Base-by-base conservation (phyloP, 1,139 yeast genomes). In the Yamadazyma sp. region DNA sequence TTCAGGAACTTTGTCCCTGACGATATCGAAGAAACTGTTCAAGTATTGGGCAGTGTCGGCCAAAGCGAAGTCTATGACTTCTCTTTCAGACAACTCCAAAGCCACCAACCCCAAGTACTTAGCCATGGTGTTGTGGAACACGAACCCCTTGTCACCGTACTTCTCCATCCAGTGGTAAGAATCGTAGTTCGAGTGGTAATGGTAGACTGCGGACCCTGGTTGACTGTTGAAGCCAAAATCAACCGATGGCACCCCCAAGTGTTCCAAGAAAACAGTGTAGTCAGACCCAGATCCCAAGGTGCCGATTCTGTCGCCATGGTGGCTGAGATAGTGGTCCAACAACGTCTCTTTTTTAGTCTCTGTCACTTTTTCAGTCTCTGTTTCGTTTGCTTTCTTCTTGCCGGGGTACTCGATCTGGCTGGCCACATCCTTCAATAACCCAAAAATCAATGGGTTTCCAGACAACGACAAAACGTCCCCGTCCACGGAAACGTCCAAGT, bases 181-280 rank as follows among this genome's bases (percentile, higher is more conserved):
- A 52, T 83, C 88, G 51, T 69, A 81, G 39, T 69, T 72, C 7
- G 89, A 81, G 55, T 82, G 82, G 41, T 66, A 63, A 46, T 79
- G 85, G 46, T 74, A 72, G 9, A 79, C 62, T 7, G 79, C 72
- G 10, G 38, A 26, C 10, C 44, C 49, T 39, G 56, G 54, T 8
- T 59, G 56, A 31, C 50, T 55, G 16, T 45, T 45, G 42, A 71
- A 71, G 2, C 71, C 69, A 16, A 66, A 38, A 44, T 71, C 76
- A 20, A 62, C 65, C 0, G 74, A 62, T 9, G 76, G 70, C 40
- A 71, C 66, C 26, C 76, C 77, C 52, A 71, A 66, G 47, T 71
- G 76, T 46, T 71, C 76, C 50, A 69, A 64, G 48, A 65, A 70
- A 5, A 71, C 77, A 9, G 76, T 72, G 49, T 65, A 71, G 50